Percentiles rank a stretch among this genome's conserved stretches.
Conservation (phyloP, 140 eudicot species). For the Ambrosia hybrid region DNA sequence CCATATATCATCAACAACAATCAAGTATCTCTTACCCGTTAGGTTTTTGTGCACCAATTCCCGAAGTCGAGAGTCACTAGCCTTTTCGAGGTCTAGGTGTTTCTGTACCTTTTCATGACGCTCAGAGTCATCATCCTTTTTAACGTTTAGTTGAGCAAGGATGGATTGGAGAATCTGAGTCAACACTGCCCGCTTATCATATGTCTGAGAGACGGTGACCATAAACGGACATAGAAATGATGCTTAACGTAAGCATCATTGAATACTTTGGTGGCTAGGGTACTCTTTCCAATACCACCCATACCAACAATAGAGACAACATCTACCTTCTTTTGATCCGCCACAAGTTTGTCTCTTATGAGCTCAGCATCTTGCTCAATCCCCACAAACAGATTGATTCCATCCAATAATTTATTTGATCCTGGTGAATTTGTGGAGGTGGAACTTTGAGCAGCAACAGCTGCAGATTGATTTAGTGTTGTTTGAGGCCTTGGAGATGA, state of each 20-base stretch:
- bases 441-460: not conserved
- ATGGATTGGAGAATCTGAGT: not conserved
- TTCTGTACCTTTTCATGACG: too few relatives aligned
- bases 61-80: too few relatives aligned
- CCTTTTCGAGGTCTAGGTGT: too few relatives aligned
- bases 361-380: not conserved
- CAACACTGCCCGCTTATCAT: not conserved
- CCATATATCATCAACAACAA: conserved; percentile 55
- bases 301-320: conserved; percentile 17
- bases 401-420: not conserved
- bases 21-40: conserved; percentile 28
- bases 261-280: conserved; percentile 8
- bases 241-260: conserved; percentile 7
- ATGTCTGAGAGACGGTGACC: conserved; percentile 15
- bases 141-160: too few relatives aligned
- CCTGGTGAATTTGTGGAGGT: not conserved
- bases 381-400: not conserved
- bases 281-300: conserved; percentile 25
- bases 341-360: not conserved
- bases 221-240: conserved; percentile 19
- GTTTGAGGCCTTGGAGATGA: too few relatives aligned
- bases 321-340: not conserved
- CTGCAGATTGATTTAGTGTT: too few relatives aligned
- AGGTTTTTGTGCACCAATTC: conserved; percentile 17
- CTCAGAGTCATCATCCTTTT: not conserved